Conservation (phyloP, 2,329 filamentous ascomycete genomes). For the Diplodia sapinea region DNA sequence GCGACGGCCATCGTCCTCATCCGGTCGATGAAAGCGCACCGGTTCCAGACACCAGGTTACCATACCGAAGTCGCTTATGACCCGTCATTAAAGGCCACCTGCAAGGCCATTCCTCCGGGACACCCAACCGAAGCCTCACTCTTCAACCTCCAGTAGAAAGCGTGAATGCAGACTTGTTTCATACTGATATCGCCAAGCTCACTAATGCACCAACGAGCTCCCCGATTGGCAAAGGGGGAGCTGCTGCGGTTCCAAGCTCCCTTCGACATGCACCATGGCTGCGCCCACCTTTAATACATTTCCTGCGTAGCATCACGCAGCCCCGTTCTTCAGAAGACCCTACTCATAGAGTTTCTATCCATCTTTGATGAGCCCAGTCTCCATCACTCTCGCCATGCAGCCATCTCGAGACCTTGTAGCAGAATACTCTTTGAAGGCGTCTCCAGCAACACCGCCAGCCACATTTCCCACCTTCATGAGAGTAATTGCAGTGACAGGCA, state of each 20-base stretch:
- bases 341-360: too few species aligned
- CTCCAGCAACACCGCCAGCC: too few species aligned
- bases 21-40: too few species aligned
- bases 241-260: not conserved
- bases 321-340: too few species aligned
- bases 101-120: not conserved
- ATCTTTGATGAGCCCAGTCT: too few species aligned
- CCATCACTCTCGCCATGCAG: not conserved
- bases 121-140: not conserved
- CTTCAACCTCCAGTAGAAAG: not conserved
- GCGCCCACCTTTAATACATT: not conserved
- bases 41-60: not conserved
- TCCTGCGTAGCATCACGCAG: not conserved
- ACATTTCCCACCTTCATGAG: too few species aligned
- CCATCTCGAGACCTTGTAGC: too few species aligned
- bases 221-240: not conserved
- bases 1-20: too few species aligned
- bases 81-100: not conserved
- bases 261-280: too few species aligned
- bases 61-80: not conserved
- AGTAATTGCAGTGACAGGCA: too few species aligned
- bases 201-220: not conserved
- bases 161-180: not conserved
- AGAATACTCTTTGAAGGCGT: too few species aligned
- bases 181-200: not conserved